These are phyloP conservation scores for Graphium sp. DNA, from an alignment of 2,329 filamentous ascomycete species.

Conservation along the genomic window DNA sequence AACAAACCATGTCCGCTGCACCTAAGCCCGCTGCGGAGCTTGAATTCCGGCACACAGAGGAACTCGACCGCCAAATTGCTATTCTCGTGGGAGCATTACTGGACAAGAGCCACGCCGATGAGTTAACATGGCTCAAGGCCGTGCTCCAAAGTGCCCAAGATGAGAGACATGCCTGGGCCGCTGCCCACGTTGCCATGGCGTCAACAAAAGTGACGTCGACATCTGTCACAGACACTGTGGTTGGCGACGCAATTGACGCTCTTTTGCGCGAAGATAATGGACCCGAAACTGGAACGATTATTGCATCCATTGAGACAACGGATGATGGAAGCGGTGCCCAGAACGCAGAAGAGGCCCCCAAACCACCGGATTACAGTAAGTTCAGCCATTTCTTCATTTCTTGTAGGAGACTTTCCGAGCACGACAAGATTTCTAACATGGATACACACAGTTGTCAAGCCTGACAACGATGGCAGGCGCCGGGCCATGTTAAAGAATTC, in stretches of 20 bases:
- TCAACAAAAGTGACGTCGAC: conserved; percentile 16
- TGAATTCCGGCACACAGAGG: conserved; percentile 59
- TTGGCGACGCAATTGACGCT: too few species aligned
- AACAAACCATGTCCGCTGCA: conserved; percentile 54
- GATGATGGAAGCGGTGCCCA: too few species aligned
- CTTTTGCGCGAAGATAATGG: too few species aligned
- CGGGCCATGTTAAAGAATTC: conserved; percentile 78
- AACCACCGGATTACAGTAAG: too few species aligned
- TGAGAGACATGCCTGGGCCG: conserved; percentile 64
- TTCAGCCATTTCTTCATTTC: too few species aligned
- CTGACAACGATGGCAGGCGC: conserved; percentile 49
- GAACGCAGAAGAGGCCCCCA: too few species aligned
- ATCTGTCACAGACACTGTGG: too few species aligned
- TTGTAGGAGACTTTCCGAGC: too few species aligned
- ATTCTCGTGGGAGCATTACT: conserved; percentile 67
- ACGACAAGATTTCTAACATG: conserved; percentile 14
- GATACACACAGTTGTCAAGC: conserved; percentile 33
- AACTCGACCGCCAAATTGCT: conserved; percentile 54
- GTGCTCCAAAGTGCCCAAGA: conserved; percentile 49
- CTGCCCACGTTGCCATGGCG: conserved; percentile 45
- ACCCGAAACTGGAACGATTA: too few species aligned
- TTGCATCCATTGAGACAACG: too few species aligned
- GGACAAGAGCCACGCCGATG: conserved; percentile 60
- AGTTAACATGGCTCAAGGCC: conserved; percentile 68
- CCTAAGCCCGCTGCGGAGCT: conserved; percentile 63